Conservation (phyloP, 2,329 filamentous ascomycete species). For the Dothistroma septosporum region DNA sequence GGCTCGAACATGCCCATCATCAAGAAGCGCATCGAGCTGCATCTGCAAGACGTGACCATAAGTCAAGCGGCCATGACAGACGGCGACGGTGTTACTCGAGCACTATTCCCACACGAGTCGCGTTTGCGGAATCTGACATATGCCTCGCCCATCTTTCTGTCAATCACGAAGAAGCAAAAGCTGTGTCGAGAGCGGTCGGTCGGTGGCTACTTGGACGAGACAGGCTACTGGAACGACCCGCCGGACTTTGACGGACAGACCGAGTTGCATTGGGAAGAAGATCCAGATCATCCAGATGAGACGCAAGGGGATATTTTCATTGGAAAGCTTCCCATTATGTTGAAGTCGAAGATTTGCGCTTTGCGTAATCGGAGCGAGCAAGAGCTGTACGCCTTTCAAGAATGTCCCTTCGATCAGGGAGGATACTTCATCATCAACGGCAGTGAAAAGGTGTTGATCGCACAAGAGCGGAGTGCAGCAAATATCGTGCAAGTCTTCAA, state of each 20-base stretch:
- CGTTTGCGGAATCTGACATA: slow-evolving; percentile 95
- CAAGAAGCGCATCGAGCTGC: slow-evolving; percentile 89
- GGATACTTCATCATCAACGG: slow-evolving; percentile 99
- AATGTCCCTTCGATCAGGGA: slow-evolving; percentile 96
- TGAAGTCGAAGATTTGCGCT: slow-evolving; percentile 94
- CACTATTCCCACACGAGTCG: slow-evolving; percentile 89
- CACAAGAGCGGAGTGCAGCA: slow-evolving; percentile 92
- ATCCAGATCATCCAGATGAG: slow-evolving; percentile 31
- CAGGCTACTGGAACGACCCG: slow-evolving; percentile 47
- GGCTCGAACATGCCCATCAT: slow-evolving; percentile 67
- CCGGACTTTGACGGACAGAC: slow-evolving; percentile 37
- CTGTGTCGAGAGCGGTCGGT: slow-evolving; percentile 74
- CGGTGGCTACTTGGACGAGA: slow-evolving; percentile 59
- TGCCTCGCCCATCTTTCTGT: slow-evolving; percentile 82
- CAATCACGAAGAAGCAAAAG: slow-evolving; percentile 79
- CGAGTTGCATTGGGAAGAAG: slow-evolving; percentile 46
- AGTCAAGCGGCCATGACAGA: slow-evolving; percentile 89
- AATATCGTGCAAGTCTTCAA: slow-evolving; percentile 99
- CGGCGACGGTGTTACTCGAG: slow-evolving; percentile 80
- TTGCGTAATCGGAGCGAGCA: slow-evolving; percentile 79
- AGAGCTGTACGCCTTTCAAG: slow-evolving; percentile 83
- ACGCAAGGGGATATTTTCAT: slow-evolving; percentile 67
- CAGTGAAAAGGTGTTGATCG: slow-evolving; percentile 96
- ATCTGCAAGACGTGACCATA: slow-evolving; percentile 85
- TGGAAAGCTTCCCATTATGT: slow-evolving; percentile 94